A percentile compares a stretch with the other conserved stretches of the same genome.
These are phyloP conservation scores for Beauveria asiatica DNA, from an alignment of 2,329 filamentous ascomycete species.

Conservation along the genomic window DNA sequence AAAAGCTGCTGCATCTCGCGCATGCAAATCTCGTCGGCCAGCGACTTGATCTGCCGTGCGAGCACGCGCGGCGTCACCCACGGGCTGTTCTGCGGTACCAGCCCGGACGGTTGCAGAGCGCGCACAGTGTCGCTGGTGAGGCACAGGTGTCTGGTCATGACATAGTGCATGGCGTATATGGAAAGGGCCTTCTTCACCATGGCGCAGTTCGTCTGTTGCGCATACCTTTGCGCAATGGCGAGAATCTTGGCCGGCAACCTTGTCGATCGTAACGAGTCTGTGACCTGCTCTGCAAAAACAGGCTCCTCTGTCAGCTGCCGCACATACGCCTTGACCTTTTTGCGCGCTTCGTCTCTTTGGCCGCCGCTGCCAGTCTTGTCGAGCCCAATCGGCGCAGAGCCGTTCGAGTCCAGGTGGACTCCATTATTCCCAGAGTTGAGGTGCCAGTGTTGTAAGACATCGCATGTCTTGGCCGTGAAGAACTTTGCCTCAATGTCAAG, in stretches of 20 bases:
- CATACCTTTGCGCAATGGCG: conserved; percentile 39
- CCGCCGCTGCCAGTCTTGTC: conserved; percentile 30
- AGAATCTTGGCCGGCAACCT: conserved; percentile 38
- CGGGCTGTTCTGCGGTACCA: conserved; percentile 34
- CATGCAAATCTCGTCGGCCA: conserved; percentile 47
- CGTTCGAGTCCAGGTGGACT: conserved; percentile 32
- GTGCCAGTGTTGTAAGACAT: conserved; percentile 45
- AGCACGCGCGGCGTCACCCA: conserved; percentile 46
- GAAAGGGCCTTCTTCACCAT: conserved; percentile 46
- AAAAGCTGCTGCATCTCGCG: conserved; percentile 44
- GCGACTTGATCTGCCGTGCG: conserved; percentile 47
- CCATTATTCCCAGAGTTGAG: conserved; percentile 28
- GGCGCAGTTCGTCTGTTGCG: conserved; percentile 33
- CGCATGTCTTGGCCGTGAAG: conserved; percentile 40
- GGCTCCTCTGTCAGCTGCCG: conserved; percentile 40
- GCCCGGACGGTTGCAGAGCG: conserved; percentile 31
- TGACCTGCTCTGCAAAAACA: conserved; percentile 40
- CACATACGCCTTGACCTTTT: conserved; percentile 39
- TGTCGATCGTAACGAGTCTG: conserved; percentile 36
- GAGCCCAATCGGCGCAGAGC: conserved; percentile 42
- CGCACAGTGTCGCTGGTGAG: conserved; percentile 37
- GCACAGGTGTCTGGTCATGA: conserved; percentile 46
- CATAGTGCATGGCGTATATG: conserved; percentile 49
- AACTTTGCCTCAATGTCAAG: conserved; percentile 42
- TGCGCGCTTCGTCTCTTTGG: conserved; percentile 38